Percentiles rank a stretch among this genome's conserved stretches.
Evolutionary conservation across 2,329 filamentous ascomycete genomes (phyloP).

Genomic region (Exophiala oligosperma): DNA sequence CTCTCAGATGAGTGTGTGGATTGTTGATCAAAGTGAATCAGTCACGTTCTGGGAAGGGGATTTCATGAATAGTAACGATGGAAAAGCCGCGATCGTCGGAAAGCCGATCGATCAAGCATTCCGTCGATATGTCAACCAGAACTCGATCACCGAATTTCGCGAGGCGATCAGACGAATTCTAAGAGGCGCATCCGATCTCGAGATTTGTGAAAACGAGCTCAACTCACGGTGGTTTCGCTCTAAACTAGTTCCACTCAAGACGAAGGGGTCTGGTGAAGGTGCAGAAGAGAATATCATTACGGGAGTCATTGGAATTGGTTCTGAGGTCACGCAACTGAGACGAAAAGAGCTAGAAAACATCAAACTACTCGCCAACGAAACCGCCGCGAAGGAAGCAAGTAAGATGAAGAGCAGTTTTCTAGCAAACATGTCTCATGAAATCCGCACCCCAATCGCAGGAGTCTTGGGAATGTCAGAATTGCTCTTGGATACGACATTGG

Average conservation of each 20-base stretch:
- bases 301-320: conserved; percentile 75
- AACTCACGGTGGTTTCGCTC: conserved; percentile 70
- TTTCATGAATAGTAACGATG: conserved; percentile 14
- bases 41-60: conserved; percentile 70
- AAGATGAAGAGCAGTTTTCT: conserved; percentile 78
- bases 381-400: conserved; percentile 76
- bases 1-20: conserved; percentile 74
- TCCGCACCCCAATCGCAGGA: conserved; percentile 74
- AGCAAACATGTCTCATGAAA: conserved; percentile 80
- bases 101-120: conserved; percentile 36
- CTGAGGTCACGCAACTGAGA: conserved; percentile 75
- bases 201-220: conserved; percentile 64
- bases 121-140: not conserved
- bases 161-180: conserved; percentile 64
- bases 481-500: conserved; percentile 65
- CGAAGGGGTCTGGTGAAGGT: conserved; percentile 56
- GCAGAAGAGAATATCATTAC: conserved; percentile 58
- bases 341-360: conserved; percentile 68
- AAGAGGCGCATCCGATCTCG: conserved; percentile 58
- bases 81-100: conserved; percentile 19
- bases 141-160: conserved; percentile 32
- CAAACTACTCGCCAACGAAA: conserved; percentile 70
- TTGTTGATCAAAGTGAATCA: conserved; percentile 61
- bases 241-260: conserved; percentile 66
- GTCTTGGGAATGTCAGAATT: conserved; percentile 80